These are phyloP conservation scores for Boletellus deceptivus DNA, from an alignment of 1,284 basidiomycete species.

Conservation along the genomic window DNA sequence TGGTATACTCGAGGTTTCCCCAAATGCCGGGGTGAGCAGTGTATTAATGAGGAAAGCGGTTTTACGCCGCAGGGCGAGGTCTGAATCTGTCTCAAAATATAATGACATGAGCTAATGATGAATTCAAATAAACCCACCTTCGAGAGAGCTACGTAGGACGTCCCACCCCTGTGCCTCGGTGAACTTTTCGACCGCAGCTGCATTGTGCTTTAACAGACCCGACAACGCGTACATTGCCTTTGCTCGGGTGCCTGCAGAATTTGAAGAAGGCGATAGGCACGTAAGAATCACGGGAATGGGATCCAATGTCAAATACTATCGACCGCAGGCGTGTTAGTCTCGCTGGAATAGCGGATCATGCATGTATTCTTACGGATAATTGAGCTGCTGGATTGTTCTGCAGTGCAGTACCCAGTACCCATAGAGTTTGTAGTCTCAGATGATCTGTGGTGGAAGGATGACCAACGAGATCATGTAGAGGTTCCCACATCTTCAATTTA, in stretches of 20 bases:
- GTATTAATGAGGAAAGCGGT: conserved; percentile 81
- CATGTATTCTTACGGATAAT: conserved; percentile 56
- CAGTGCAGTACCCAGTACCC: conserved; percentile 92
- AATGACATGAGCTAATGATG: conserved; percentile 3
- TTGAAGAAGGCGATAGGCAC: conserved; percentile 55
- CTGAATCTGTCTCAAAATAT: conserved; percentile 56
- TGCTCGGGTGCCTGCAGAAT: conserved; percentile 56
- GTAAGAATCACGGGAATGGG: conserved; percentile 68
- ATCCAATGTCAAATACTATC: conserved; percentile 69
- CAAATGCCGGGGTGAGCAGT: conserved; percentile 61
- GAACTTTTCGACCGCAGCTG: conserved; percentile 63
- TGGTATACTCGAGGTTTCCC: conserved; percentile 6
- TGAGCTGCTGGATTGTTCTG: conserved; percentile 96
- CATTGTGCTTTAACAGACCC: conserved; percentile 82
- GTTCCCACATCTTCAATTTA: conserved; percentile 84
- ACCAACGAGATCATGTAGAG: conserved; percentile 67
- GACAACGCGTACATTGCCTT: conserved; percentile 90
- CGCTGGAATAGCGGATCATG: not conserved
- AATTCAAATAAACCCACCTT: conserved; percentile 46
- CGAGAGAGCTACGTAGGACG: conserved; percentile 57
- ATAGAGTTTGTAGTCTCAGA: conserved; percentile 76
- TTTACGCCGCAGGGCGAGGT: conserved; percentile 79
- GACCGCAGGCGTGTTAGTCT: conserved; percentile 3
- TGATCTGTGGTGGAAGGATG: conserved; percentile 53
- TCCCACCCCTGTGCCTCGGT: conserved; percentile 66